Conservation (phyloP, 2,329 filamentous ascomycete genomes). For the Fusarium globosum region DNA sequence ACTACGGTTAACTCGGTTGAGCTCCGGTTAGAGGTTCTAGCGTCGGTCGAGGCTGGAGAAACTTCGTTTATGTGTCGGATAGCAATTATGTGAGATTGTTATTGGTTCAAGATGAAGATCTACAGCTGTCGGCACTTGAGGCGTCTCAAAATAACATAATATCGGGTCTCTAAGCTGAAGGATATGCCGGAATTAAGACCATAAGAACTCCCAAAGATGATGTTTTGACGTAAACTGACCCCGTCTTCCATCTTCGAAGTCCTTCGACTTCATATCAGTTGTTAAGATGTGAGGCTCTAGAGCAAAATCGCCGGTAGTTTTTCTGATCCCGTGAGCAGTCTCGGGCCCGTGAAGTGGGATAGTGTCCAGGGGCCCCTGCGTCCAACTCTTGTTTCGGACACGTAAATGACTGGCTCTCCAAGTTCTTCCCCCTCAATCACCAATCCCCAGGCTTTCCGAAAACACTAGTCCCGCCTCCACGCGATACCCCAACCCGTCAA, state of each 20-base stretch:
- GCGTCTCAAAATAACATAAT: rapidly evolving
- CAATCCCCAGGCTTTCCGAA: neutral
- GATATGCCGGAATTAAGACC: rapidly evolving
- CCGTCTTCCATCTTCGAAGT: rapidly evolving
- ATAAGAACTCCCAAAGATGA: neutral
- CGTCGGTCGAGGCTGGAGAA: neutral
- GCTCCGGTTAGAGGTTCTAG: neutral
- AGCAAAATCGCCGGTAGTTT: neutral
- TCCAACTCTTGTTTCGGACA: neutral
- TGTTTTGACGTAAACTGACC: rapidly evolving
- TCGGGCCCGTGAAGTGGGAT: slow-evolving; percentile 3
- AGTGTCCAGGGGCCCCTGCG: neutral
- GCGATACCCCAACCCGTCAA: neutral
- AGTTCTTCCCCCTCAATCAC: neutral
- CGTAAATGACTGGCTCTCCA: neutral
- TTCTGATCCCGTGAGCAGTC: neutral
- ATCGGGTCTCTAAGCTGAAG: rapidly evolving
- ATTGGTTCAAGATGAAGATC: neutral
- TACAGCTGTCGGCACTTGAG: neutral
- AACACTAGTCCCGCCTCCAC: neutral
- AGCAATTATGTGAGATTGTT: rapidly evolving
- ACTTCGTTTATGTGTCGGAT: neutral
- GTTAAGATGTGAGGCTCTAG: neutral
- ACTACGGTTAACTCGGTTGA: neutral
- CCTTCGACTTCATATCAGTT: neutral